phyloP scores from a whole-genome alignment of 768 basidiomycete species.

The Omphalotus guepiniiformis region DNA sequence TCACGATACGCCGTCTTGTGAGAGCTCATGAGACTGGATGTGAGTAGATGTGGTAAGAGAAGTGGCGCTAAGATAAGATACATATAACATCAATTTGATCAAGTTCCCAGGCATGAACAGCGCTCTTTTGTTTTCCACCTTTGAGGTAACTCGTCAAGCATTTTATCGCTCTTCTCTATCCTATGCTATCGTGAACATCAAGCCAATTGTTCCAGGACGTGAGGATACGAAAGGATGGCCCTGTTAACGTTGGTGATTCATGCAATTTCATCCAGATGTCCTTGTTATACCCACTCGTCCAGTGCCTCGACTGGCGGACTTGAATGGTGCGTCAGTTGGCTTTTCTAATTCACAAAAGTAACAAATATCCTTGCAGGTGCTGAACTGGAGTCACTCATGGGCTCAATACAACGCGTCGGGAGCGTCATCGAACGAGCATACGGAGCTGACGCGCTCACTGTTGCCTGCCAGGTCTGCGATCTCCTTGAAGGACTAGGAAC shows the following conservation, averaged over 20 bases:
- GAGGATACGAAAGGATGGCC: conserved; percentile 38
- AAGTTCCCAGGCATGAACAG: conserved; percentile 23
- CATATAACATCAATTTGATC: too few relatives aligned
- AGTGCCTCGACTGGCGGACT: conserved; percentile 53
- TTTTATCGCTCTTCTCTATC: conserved; percentile 69
- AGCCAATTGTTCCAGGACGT: conserved; percentile 94
- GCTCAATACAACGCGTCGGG: conserved; percentile 75
- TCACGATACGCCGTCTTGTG: too few relatives aligned
- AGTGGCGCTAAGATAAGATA: too few relatives aligned
- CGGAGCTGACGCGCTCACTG: conserved; percentile 76
- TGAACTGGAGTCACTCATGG: conserved; percentile 81
- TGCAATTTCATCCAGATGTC: conserved; percentile 40
- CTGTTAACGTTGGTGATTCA: not conserved
- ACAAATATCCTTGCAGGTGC: conserved; percentile 26
- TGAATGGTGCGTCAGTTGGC: conserved; percentile 33
- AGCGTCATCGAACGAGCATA: conserved; percentile 78
- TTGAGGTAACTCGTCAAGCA: conserved; percentile 72
- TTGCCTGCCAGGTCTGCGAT: conserved; percentile 77
- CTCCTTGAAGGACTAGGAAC: not conserved
- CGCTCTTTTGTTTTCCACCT: conserved; percentile 65
- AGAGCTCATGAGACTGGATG: too few relatives aligned
- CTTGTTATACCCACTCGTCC: conserved; percentile 55
- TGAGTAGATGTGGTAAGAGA: too few relatives aligned
- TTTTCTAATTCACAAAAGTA: not conserved
- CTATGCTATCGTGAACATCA: conserved; percentile 91